These are phyloP conservation scores for Heritiera littoralis DNA, from an alignment of 345 rosid species.

Conservation along the genomic window DNA sequence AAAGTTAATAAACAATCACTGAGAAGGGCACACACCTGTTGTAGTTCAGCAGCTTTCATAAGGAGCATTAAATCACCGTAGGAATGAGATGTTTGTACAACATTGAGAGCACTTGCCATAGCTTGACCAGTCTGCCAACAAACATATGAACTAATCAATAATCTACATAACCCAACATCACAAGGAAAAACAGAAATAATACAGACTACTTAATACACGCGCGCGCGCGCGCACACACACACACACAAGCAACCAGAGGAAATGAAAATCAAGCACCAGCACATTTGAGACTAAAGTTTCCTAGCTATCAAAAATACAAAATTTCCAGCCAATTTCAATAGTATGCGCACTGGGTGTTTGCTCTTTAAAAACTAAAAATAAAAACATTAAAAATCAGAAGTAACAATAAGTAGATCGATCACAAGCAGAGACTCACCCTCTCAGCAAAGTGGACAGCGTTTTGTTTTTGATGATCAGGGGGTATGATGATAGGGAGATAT, in stretches of 20 bases:
- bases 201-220: neutral
- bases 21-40: conserved; percentile 49
- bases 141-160: conserved; percentile 28
- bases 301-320: neutral
- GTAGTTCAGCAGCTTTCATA: conserved; percentile 57
- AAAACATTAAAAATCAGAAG: neutral
- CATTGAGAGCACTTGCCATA: conserved; percentile 79
- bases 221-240: no score
- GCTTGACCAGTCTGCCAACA: conserved; percentile 70
- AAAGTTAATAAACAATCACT: conserved; percentile 1
- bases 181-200: conserved; percentile 14
- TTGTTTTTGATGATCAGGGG: conserved; percentile 65
- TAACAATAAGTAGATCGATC: neutral
- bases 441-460: conserved; percentile 67
- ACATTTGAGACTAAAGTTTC: neutral
- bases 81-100: conserved; percentile 82
- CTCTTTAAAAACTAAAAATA: neutral
- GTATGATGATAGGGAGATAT: conserved; percentile 80
- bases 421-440: conserved; percentile 56
- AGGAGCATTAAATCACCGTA: conserved; percentile 87
- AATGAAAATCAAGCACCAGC: neutral
- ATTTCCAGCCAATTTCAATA: neutral
- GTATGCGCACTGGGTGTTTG: neutral
- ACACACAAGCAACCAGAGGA: neutral
- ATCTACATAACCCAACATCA: conserved; percentile 1